These are phyloP conservation scores for Arthrobotrys pseudoclavata DNA, from an alignment of 2,329 filamentous ascomycete species.

Conservation along the genomic window DNA sequence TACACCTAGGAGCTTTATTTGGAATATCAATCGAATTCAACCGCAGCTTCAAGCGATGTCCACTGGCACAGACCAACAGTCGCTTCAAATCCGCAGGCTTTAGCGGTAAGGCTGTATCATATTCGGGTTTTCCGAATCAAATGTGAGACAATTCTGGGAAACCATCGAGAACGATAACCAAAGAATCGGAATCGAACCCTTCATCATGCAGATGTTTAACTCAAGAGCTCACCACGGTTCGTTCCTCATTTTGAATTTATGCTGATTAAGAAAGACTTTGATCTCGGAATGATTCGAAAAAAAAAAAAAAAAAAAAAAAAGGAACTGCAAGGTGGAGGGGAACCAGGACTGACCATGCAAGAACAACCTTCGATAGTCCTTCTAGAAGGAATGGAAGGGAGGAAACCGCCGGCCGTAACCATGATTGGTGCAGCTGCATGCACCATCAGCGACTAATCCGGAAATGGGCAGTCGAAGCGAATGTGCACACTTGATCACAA, in stretches of 20 bases:
- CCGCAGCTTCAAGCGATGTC: slow-evolving; percentile 43
- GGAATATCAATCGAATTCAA: slow-evolving; percentile 44
- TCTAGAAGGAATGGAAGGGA: slow-evolving; percentile 52
- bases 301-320: background rate
- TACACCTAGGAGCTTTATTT: slow-evolving; percentile 38
- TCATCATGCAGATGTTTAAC: slow-evolving; percentile 8
- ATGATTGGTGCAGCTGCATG: slow-evolving; percentile 45
- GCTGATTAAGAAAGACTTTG: slow-evolving; percentile 32
- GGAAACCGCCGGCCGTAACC: slow-evolving; percentile 35
- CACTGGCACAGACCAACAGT: slow-evolving; percentile 17
- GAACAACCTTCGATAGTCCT: slow-evolving; percentile 37
- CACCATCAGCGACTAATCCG: slow-evolving; percentile 31
- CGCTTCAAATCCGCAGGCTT: slow-evolving; percentile 42
- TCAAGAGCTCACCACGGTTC: slow-evolving; percentile 27
- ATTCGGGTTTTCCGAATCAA: slow-evolving; percentile 53
- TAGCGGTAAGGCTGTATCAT: slow-evolving; percentile 59
- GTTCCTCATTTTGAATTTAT: slow-evolving; percentile 6
- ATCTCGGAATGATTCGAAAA: slow-evolving; percentile 19
- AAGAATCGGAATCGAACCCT: slow-evolving; percentile 41
- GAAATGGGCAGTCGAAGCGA: slow-evolving; percentile 48
- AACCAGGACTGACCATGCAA: slow-evolving; percentile 39
- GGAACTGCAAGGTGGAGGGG: background rate
- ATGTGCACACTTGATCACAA: slow-evolving; percentile 35
- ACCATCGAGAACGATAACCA: slow-evolving; percentile 20
- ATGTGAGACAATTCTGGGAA: slow-evolving; percentile 34